Evolutionary conservation across 805 yeast genomes (phyloP).

Genomic region (Isabelozyma pseudorhagii): DNA sequence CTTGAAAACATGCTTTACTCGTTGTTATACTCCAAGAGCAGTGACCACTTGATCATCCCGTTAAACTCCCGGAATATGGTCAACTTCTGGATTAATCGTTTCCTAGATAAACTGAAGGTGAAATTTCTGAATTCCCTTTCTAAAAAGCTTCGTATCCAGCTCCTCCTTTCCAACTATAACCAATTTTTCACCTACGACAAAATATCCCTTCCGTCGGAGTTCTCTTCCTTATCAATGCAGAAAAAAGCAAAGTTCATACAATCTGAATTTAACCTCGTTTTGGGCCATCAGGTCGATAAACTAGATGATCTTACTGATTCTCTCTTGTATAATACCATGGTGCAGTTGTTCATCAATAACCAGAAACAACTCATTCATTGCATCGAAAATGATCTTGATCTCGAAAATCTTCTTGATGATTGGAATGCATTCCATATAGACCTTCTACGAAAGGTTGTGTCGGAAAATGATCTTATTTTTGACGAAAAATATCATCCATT

Average conservation of each 20-base stretch:
- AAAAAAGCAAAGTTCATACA: not conserved
- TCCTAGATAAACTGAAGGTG: slow-evolving; percentile 13
- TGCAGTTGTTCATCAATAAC: slow-evolving; percentile 18
- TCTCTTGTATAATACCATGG: slow-evolving; percentile 30
- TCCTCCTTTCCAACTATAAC: slow-evolving; percentile 2
- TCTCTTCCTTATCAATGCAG: not conserved
- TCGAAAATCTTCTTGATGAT: slow-evolving; percentile 20
- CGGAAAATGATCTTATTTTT: slow-evolving; percentile 8
- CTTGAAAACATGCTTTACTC: slow-evolving; percentile 37
- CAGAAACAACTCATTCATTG: slow-evolving; percentile 11
- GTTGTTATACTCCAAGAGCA: slow-evolving; percentile 18
- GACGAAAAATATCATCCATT: not conserved
- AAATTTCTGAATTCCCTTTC: slow-evolving; percentile 1
- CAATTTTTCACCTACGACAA: not conserved
- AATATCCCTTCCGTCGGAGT: not conserved
- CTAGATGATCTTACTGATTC: slow-evolving; percentile 42
- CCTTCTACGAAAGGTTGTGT: slow-evolving; percentile 11
- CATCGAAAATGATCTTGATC: slow-evolving; percentile 13
- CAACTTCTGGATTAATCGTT: slow-evolving; percentile 36
- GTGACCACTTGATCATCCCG: slow-evolving; percentile 24
- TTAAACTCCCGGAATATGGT: slow-evolving; percentile 36
- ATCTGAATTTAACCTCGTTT: slow-evolving; percentile 1
- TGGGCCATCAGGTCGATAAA: slow-evolving; percentile 13
- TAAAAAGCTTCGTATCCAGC: slow-evolving; percentile 10
- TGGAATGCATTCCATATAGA: slow-evolving; percentile 15